phyloP scores from a whole-genome alignment of 2,329 filamentous ascomycete species.

The Colletotrichum endophyticum region DNA sequence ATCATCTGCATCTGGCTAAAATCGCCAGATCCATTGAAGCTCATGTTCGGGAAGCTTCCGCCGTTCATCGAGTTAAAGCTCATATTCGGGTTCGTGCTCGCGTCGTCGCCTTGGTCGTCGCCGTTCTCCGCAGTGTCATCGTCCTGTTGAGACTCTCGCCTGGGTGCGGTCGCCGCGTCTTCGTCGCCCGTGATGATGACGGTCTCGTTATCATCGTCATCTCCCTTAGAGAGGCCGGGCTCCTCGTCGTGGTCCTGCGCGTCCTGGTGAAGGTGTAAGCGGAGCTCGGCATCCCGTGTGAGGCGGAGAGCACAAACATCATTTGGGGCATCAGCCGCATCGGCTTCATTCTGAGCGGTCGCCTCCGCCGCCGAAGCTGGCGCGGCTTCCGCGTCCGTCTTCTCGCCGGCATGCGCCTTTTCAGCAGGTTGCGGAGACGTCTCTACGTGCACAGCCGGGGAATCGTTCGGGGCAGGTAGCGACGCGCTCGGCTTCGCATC shows the following conservation, averaged over 20 bases:
- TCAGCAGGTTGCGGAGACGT: background rate
- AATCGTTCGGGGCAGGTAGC: slow-evolving; percentile 27
- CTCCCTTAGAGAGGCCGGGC: slow-evolving; percentile 7
- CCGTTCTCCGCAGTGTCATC: slow-evolving; percentile 21
- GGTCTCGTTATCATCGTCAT: slow-evolving; percentile 14
- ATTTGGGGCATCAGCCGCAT: background rate
- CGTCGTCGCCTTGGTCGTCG: slow-evolving; percentile 25
- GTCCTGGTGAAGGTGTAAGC: slow-evolving; percentile 2
- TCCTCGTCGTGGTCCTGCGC: background rate
- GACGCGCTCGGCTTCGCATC: slow-evolving; percentile 42
- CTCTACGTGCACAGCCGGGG: slow-evolving; percentile 18
- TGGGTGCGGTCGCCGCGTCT: slow-evolving; percentile 3
- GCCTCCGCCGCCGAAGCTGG: background rate
- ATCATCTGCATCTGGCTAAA: slow-evolving; percentile 83
- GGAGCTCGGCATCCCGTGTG: background rate
- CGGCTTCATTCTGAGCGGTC: background rate
- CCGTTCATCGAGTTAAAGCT: slow-evolving; percentile 46
- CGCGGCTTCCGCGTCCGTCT: background rate
- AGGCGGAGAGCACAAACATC: background rate
- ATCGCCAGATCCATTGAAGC: slow-evolving; percentile 62
- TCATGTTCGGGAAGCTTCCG: slow-evolving; percentile 60
- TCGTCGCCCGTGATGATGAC: slow-evolving; percentile 17
- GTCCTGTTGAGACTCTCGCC: slow-evolving; percentile 1
- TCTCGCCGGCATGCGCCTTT: background rate
- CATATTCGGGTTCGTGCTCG: slow-evolving; percentile 31